Base-by-base conservation (phyloP, 805 yeast species). In the Henningerozyma blattae region DNA sequence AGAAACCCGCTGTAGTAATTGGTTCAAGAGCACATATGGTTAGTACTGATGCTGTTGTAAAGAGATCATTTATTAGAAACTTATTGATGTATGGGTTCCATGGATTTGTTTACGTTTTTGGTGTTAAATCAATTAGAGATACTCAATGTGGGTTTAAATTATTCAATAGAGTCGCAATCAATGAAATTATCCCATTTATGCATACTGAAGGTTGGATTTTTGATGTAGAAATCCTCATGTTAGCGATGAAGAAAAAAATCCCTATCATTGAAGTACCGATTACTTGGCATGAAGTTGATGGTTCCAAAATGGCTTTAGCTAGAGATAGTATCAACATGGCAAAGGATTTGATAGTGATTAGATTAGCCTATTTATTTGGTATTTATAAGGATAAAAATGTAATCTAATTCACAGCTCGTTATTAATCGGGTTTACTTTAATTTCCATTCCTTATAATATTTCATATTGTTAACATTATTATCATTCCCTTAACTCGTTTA, bases 151-250 rank as follows among this genome's bases (percentile, higher is more conserved):
- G 98, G 2, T 91, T 91, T 63, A 91, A 91, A 58, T 61, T 91
- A 56, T 91, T 89, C 58, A 83, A 89, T 45, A 70, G 75, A 39
- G 61, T 66, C 7, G 79, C 95, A 0, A 70, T 77, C 17, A 50
- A 47, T 14, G 48, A 48, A 34, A 82, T 91, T 28, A 85, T 86
- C 56, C 95, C 96, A 2, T 76, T 70, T 44, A 72, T 91, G 81
- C 96, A 89, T 56, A 89, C 94, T 9, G 98, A 91, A 58, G 77
- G 97, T 34, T 91, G 98, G 98, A 91, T 91, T 25, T 91, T 91
- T 58, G 98, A 91, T 52, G 96, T 91, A 22, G 98, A 91, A 61
- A 72, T 89, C 13, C 64, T 91, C 44, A 71, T 91, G 34, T 62
- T 91, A 38, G 95, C 87, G 1, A 71, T 74, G 44, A 65, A 82